These are phyloP conservation scores for Gossypium arboreum DNA, from an alignment of 345 rosid species.

Conservation along the genomic window DNA sequence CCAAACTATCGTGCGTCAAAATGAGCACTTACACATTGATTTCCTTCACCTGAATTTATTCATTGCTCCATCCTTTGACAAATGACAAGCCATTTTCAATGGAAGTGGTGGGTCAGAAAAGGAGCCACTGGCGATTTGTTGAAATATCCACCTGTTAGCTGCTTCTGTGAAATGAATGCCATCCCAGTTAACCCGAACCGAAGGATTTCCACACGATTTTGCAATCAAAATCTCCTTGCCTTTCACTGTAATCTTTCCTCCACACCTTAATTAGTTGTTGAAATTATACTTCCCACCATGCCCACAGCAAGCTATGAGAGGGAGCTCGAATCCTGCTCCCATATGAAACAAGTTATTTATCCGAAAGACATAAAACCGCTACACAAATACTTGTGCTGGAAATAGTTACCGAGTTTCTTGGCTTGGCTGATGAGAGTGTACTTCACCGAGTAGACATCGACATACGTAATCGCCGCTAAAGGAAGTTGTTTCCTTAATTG, in stretches of 20 bases:
- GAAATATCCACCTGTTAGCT: constrained; percentile 56
- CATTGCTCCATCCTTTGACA: constrained; percentile 27
- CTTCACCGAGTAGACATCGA: constrained; percentile 58
- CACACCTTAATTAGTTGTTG: constrained; percentile 8
- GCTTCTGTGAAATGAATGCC: constrained; percentile 69
- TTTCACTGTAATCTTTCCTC: not conserved
- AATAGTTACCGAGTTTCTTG: constrained; percentile 35
- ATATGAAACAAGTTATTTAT: not conserved
- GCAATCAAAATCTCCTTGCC: constrained; percentile 12
- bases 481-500: constrained; percentile 44
- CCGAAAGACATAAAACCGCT: not conserved
- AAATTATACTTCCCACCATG: constrained; percentile 70
- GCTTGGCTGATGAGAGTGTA: constrained; percentile 42
- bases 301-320: constrained; percentile 64
- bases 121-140: constrained; percentile 37
- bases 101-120: constrained; percentile 56
- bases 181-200: constrained; percentile 55
- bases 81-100: constrained; percentile 41
- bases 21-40: not conserved
- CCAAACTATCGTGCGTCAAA: not conserved
- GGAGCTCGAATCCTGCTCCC: constrained; percentile 28
- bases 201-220: constrained; percentile 41
- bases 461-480: constrained; percentile 44
- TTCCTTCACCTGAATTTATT: not conserved
- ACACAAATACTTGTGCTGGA: not conserved